These are phyloP conservation scores for Fusarium denticulatum DNA, from an alignment of 2,329 filamentous ascomycete species.

Conservation along the genomic window DNA sequence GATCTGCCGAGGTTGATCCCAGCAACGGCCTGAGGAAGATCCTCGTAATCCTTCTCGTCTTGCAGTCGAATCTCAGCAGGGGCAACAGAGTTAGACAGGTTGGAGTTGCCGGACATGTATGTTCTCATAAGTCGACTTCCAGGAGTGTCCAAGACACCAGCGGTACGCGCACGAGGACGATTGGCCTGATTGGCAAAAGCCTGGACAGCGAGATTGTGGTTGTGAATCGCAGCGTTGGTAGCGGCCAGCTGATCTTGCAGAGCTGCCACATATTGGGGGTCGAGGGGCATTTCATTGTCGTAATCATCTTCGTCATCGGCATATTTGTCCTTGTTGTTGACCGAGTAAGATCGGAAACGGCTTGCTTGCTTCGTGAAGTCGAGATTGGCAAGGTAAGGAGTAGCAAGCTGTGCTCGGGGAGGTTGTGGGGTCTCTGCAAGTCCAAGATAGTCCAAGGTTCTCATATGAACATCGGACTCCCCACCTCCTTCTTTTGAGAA, in stretches of 20 bases:
- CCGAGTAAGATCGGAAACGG: constrained; percentile 95
- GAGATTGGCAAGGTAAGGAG: constrained; percentile 79
- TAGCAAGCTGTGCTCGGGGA: constrained; percentile 75
- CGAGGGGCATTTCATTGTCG: constrained; percentile 61
- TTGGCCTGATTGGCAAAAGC: constrained; percentile 88
- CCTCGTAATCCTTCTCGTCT: constrained; percentile 82
- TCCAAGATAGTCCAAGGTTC: constrained; percentile 94
- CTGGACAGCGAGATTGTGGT: constrained; percentile 92
- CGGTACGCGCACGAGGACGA: constrained; percentile 88
- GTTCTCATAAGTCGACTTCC: constrained; percentile 71
- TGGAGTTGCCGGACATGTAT: constrained; percentile 78
- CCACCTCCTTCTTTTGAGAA: constrained; percentile 86
- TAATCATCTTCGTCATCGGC: constrained; percentile 88
- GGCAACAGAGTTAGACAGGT: constrained; percentile 77
- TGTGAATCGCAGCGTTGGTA: constrained; percentile 78
- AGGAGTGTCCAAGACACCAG: constrained; percentile 87
- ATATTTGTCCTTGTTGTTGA: constrained; percentile 98
- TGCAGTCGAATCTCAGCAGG: constrained; percentile 78
- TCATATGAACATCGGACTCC: constrained; percentile 87
- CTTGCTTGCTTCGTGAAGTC: constrained; percentile 82
- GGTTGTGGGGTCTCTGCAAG: constrained; percentile 93
- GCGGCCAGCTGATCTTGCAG: constrained; percentile 71
- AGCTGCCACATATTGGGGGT: constrained; percentile 68
- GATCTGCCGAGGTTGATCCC: constrained; percentile 77
- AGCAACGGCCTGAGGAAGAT: constrained; percentile 83